Percentiles rank a stretch among this genome's conserved stretches.
Conservation (phyloP, 306 rosid species). For the Cicer arietinum region DNA sequence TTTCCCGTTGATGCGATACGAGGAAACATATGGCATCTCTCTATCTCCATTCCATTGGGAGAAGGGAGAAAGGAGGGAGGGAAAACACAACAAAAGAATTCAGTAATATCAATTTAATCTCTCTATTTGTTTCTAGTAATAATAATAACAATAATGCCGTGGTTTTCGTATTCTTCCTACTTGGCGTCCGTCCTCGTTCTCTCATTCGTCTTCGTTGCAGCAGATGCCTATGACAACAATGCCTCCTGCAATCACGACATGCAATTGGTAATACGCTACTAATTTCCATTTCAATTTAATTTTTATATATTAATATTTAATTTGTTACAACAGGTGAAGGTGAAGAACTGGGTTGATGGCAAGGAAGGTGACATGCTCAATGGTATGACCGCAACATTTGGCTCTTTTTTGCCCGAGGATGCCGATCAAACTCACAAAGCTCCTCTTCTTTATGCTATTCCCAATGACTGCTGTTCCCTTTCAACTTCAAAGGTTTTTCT, state of each 20-base stretch:
- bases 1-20: too few relatives aligned
- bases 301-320: not conserved
- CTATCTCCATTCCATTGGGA: too few relatives aligned
- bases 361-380: conserved; percentile 46
- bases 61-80: too few relatives aligned
- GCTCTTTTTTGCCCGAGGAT: conserved; percentile 63
- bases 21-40: too few relatives aligned
- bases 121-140: too few relatives aligned
- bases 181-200: conserved; percentile 19
- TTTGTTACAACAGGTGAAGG: conserved; percentile 67
- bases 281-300: not conserved
- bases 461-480: conserved; percentile 67
- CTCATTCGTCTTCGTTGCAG: not conserved
- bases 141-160: conserved; percentile 18
- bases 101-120: too few relatives aligned
- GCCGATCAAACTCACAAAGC: conserved; percentile 43
- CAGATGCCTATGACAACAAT: conserved; percentile 3
- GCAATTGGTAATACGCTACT: conserved; percentile 38
- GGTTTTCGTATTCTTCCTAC: conserved; percentile 11
- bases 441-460: conserved; percentile 62
- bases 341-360: conserved; percentile 69
- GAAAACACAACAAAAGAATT: too few relatives aligned
- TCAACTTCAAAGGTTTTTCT: conserved; percentile 50
- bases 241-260: conserved; percentile 24
- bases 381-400: conserved; percentile 75